Evolutionary conservation across 345 rosid genomes (phyloP), one percentile per base, ranked within the genome.

Genomic region (Lenwebbia sp.): DNA sequence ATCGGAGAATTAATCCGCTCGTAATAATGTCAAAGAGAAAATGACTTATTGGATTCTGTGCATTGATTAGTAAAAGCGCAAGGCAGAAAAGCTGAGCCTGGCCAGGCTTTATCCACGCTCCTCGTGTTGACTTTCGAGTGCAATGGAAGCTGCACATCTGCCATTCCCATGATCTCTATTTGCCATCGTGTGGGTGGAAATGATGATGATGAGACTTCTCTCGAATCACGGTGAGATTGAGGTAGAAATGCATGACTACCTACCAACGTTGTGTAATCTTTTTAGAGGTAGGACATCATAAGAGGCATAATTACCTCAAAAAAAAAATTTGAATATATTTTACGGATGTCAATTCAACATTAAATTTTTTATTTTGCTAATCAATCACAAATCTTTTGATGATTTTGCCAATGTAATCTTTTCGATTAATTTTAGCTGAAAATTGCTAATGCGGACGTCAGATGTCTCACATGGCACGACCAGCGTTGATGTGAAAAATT

Each of bases 301-400:
- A 22, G 4, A 21, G 8, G 15, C 5, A 54, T 19, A 7, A 8
- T 62, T 62, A 15, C 5, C 1, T 2, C 15, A 62, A 30, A 15
- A 21, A 8, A 55, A 17, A 9, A 0, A 19, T 3, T 7, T 19
- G 4, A 70, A 33, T 33, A 19, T 21, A 8, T 19, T 70, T 17
- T 37, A 0, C 0, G 2, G 0, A 1, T 19, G 0, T 2, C 78
- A 1, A 19, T 33, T 37, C 26, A 1, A 19, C 22, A 0, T 2
- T 0, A 2, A 9, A 37, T 19, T 7, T 30, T 65, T 65, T 0
- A 65, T 30, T 65, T 30, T 65, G 0, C 2, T 17, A 15, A 65
- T 17, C 6, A 13, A 4, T 65, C 1, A 1, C 17, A 1, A 17
- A 21, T 11, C 5, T 4, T 30, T 30, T 0, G 5, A 65, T 11